Percentiles rank a stretch among this genome's conserved stretches.
Conservation (phyloP, 2,329 filamentous ascomycete genomes). For the Penicillium sp. region DNA sequence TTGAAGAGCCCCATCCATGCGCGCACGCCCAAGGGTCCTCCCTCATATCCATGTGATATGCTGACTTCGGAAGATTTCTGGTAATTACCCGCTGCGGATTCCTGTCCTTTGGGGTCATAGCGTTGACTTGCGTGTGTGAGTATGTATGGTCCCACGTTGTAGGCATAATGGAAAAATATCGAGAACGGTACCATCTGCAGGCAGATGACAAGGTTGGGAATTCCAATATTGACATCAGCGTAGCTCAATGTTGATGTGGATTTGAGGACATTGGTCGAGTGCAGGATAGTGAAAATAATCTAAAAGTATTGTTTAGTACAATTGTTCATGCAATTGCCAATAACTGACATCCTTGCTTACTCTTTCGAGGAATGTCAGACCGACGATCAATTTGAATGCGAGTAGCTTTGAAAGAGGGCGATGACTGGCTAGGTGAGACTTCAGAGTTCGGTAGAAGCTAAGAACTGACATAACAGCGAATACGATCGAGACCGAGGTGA, state of each 20-base stretch:
- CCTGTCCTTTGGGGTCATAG: background rate
- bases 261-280: conserved; percentile 21
- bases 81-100: background rate
- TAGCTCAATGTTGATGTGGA: conserved; percentile 26
- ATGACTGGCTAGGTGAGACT: conserved; percentile 26
- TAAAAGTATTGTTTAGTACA: conserved; percentile 4
- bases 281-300: conserved; percentile 34
- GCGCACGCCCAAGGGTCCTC: background rate
- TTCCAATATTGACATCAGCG: conserved; percentile 31
- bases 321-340: background rate
- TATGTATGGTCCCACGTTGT: conserved; percentile 4
- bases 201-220: conserved; percentile 32
- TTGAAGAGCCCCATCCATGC: background rate
- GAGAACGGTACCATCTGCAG: conserved; percentile 33
- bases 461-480: conserved; percentile 29
- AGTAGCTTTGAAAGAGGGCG: conserved; percentile 33
- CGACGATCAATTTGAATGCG: conserved; percentile 39
- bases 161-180: conserved; percentile 33
- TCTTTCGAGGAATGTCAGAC: conserved; percentile 28
- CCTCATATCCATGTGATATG: background rate
- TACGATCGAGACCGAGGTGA: conserved; percentile 16
- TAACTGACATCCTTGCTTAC: conserved; percentile 13
- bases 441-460: conserved; percentile 27
- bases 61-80: background rate
- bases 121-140: background rate